Evolutionary conservation across 345 rosid species (phyloP).

Genomic region (Gossypium longicalyx): DNA sequence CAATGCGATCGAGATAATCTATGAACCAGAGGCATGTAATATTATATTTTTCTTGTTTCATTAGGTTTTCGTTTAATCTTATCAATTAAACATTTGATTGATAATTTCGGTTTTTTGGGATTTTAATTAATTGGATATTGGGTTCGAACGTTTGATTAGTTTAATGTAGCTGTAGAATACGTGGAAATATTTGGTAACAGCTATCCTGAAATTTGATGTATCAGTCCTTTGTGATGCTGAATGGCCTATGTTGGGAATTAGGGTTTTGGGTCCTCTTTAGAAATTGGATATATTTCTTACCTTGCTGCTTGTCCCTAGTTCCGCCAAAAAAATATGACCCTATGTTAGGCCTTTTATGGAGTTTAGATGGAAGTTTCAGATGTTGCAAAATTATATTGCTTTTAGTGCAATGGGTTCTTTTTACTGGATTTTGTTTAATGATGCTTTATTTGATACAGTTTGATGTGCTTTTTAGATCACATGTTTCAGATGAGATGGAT

Average conservation of each 20-base stretch:
- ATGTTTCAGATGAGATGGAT: constrained; percentile 27
- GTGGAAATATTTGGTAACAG: background rate
- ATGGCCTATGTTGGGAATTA: background rate
- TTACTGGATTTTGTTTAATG: background rate
- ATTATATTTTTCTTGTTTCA: constrained; percentile 16
- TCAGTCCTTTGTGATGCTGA: background rate
- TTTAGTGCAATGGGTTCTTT: background rate
- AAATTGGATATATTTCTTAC: background rate
- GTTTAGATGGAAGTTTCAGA: background rate
- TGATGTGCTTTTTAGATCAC: constrained; percentile 39
- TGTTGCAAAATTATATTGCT: background rate
- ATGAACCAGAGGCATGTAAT: constrained; percentile 46
- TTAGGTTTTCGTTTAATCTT: constrained; percentile 28
- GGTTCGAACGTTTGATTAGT: background rate
- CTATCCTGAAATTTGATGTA: background rate
- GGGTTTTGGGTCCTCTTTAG: background rate
- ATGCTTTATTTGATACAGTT: constrained; percentile 14
- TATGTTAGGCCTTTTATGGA: background rate
- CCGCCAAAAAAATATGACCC: background rate
- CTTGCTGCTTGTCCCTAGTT: background rate
- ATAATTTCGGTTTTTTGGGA: background rate
- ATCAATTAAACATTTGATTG: background rate
- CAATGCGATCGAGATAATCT: constrained; percentile 37
- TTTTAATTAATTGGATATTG: background rate
- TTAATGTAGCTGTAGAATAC: background rate